phyloP scores from a whole-genome alignment of 1,284 basidiomycete genomes.

The Trametes pubescens region DNA sequence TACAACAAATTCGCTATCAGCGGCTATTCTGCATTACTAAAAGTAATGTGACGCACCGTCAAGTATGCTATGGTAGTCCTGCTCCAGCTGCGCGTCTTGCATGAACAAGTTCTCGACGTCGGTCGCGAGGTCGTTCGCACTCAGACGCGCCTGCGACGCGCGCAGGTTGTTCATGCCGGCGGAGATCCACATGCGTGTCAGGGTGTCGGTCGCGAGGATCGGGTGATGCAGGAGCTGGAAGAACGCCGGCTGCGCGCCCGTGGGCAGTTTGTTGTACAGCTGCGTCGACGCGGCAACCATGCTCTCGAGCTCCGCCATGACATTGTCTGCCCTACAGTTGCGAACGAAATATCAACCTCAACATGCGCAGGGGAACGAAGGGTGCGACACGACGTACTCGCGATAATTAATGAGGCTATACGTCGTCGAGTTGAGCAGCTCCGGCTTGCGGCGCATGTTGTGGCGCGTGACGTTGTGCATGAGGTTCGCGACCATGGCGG shows the following conservation, averaged over 20 bases:
- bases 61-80: slow-evolving; percentile 65
- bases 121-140: slow-evolving; percentile 66
- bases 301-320: slow-evolving; percentile 59
- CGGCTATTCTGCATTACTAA: no score
- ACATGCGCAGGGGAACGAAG: neutral
- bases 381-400: slow-evolving; percentile 56
- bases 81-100: slow-evolving; percentile 65
- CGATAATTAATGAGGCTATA: slow-evolving; percentile 72
- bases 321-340: slow-evolving; percentile 59
- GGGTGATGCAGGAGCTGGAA: slow-evolving; percentile 75
- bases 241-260: slow-evolving; percentile 61
- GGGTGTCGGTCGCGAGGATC: slow-evolving; percentile 63
- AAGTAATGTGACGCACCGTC: slow-evolving; percentile 51
- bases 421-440: slow-evolving; percentile 68
- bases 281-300: slow-evolving; percentile 59
- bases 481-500: slow-evolving; percentile 56
- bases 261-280: slow-evolving; percentile 62
- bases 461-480: slow-evolving; percentile 67
- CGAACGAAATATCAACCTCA: neutral
- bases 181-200: slow-evolving; percentile 63
- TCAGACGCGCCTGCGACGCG: slow-evolving; percentile 69
- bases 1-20: slow-evolving; percentile 25
- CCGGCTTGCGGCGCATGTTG: slow-evolving; percentile 72
- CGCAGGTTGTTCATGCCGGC: slow-evolving; percentile 69
- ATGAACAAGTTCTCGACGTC: slow-evolving; percentile 64